Conservation (phyloP, 305 asterid genomes). For the Striga hermonthica region DNA sequence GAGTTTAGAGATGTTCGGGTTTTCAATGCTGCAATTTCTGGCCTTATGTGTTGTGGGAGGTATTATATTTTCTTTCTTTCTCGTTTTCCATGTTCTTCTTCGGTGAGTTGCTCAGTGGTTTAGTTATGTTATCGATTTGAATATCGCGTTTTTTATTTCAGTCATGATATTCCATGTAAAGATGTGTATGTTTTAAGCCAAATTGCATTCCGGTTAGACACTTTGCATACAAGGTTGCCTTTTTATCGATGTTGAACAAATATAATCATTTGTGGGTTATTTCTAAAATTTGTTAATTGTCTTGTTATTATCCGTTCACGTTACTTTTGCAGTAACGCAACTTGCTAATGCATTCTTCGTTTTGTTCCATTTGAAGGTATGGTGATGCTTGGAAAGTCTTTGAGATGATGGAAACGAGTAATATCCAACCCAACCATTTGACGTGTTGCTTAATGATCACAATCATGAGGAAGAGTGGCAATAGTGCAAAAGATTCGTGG, state of each 20-base stretch:
- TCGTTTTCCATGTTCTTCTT: neutral
- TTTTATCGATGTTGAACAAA: neutral
- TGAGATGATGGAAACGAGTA: conserved; percentile 57
- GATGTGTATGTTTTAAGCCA: neutral
- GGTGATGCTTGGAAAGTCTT: conserved; percentile 80
- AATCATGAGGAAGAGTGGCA: conserved; percentile 70
- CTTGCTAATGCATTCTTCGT: neutral
- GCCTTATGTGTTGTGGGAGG: conserved; percentile 67
- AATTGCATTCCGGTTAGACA: no score
- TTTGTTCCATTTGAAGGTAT: conserved; percentile 44
- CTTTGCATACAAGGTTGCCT: neutral
- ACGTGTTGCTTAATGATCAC: conserved; percentile 84
- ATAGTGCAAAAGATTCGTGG: conserved; percentile 78
- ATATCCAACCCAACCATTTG: conserved; percentile 75
- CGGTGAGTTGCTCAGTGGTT: conserved; percentile 12
- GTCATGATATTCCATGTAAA: conserved; percentile 5
- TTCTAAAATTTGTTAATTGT: neutral
- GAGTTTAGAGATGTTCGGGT: conserved; percentile 63
- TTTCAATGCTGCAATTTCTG: conserved; percentile 78
- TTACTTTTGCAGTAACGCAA: no score
- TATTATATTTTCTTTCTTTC: conserved; percentile 28
- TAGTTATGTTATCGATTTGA: conserved; percentile 13
- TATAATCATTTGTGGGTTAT: neutral
- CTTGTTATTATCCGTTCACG: no score
- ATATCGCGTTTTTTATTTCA: neutral